Percentiles rank a stretch among this genome's conserved stretches.
Evolutionary conservation across 208 protist genomes (phyloP).

Genomic region (Trypanosoma brucei): DNA sequence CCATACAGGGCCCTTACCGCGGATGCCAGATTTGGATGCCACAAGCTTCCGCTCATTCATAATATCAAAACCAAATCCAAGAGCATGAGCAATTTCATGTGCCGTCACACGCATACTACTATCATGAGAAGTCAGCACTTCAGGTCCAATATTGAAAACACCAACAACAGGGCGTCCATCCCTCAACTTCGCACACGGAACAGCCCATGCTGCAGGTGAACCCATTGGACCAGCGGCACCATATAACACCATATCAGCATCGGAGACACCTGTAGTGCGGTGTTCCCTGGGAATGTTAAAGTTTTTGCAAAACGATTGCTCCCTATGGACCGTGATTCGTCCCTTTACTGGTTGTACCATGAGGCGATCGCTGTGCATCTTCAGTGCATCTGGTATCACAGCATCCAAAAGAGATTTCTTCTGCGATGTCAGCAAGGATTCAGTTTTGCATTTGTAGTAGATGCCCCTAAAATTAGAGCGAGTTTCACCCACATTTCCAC

Average conservation of each 20-base stretch:
- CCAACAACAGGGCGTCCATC: constrained; percentile 30
- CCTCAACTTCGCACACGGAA: constrained; percentile 23
- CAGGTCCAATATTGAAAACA: constrained; percentile 45
- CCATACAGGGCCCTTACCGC: constrained; percentile 7
- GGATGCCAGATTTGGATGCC: neutral
- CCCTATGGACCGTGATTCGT: constrained; percentile 14
- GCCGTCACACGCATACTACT: constrained; percentile 23
- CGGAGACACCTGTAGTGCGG: constrained; percentile 31
- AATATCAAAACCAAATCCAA: constrained; percentile 37
- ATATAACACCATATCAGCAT: constrained; percentile 61
- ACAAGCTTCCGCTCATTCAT: constrained; percentile 14
- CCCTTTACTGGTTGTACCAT: constrained; percentile 29
- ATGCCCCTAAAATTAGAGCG: constrained; percentile 18
- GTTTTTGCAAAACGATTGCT: constrained; percentile 5
- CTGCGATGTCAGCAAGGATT: constrained; percentile 27
- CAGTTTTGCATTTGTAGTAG: constrained; percentile 16
- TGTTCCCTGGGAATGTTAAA: constrained; percentile 16
- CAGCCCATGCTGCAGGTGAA: constrained; percentile 44
- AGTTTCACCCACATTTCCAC: constrained; percentile 22
- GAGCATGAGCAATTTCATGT: constrained; percentile 83
- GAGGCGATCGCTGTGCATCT: constrained; percentile 45
- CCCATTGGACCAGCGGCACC: constrained; percentile 39
- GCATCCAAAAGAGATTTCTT: constrained; percentile 20
- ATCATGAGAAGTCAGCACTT: constrained; percentile 18
- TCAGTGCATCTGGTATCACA: constrained; percentile 33